These are phyloP conservation scores for Penstemon davidsonii DNA, from an alignment of 257 asterid genomes.

Conservation along the genomic window DNA sequence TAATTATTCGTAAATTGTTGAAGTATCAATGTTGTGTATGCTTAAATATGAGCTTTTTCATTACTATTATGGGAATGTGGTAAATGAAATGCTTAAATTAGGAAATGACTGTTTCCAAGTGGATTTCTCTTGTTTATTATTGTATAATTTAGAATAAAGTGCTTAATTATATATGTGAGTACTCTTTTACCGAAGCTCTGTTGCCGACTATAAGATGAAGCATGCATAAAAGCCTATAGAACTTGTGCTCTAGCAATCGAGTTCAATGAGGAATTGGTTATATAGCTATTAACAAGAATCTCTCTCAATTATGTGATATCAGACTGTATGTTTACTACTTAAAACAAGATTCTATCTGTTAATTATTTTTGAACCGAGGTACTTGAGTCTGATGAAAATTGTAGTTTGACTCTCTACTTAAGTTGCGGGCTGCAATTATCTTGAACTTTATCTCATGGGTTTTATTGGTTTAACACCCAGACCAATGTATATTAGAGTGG, in stretches of 20 bases:
- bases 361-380: constrained; percentile 18
- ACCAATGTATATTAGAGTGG: constrained; percentile 18
- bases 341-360: constrained; percentile 14
- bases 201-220: constrained; percentile 17
- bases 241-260: constrained; percentile 7
- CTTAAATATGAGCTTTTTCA: constrained; percentile 8
- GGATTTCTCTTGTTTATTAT: not conserved
- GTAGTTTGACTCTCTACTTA: constrained; percentile 4
- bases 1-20: constrained; percentile 25
- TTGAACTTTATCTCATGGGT: constrained; percentile 24
- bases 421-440: not conserved
- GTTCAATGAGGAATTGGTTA: constrained; percentile 5
- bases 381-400: constrained; percentile 18
- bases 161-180: not conserved
- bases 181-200: not conserved
- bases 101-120: not conserved
- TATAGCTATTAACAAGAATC: not conserved
- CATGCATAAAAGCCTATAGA: not conserved
- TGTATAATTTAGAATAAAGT: not conserved
- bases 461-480: constrained; percentile 15
- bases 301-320: constrained; percentile 10
- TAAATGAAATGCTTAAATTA: constrained; percentile 16
- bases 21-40: constrained; percentile 9
- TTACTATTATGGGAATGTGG: constrained; percentile 22
- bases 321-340: constrained; percentile 1